These are phyloP conservation scores for Warburgia ugandensis DNA, from an alignment of 164 flowering plant species.

Conservation along the genomic window DNA sequence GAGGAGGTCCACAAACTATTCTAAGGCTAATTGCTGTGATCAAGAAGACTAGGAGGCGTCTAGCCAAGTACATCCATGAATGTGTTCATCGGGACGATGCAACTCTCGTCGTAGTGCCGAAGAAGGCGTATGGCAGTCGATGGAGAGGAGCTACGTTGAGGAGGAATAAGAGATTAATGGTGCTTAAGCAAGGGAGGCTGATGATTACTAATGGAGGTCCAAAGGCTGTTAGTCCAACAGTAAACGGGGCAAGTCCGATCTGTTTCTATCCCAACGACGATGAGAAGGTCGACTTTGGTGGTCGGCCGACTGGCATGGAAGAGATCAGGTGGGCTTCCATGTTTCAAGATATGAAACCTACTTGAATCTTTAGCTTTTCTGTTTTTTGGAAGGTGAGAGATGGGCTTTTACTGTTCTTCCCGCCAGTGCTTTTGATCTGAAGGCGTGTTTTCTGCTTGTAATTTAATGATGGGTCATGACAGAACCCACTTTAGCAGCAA, in stretches of 20 bases:
- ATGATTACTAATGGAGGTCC: conserved; percentile 47
- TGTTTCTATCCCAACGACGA: conserved; percentile 5
- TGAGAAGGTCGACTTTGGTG: conserved; percentile 11
- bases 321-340: conserved; percentile 53
- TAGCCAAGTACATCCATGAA: conserved; percentile 32
- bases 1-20: conserved; percentile 26
- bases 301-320: conserved; percentile 17
- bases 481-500: conserved; percentile 8
- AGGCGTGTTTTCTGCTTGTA: not conserved
- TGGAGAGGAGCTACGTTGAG: conserved; percentile 57
- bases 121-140: conserved; percentile 25
- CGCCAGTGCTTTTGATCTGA: too few species aligned
- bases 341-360: conserved; percentile 73
- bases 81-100: conserved; percentile 42
- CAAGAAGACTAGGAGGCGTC: conserved; percentile 40
- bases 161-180: conserved; percentile 39
- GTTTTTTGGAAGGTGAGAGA: too few species aligned
- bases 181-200: conserved; percentile 28
- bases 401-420: not conserved
- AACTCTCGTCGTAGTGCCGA: conserved; percentile 45
- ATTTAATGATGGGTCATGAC: conserved; percentile 23
- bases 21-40: conserved; percentile 40
- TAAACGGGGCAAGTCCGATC: conserved; percentile 18
- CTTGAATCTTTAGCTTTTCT: conserved; percentile 25
- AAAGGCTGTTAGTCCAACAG: conserved; percentile 14